Conservation (phyloP, 2,329 filamentous ascomycete genomes). For the Didymella pinodella region DNA sequence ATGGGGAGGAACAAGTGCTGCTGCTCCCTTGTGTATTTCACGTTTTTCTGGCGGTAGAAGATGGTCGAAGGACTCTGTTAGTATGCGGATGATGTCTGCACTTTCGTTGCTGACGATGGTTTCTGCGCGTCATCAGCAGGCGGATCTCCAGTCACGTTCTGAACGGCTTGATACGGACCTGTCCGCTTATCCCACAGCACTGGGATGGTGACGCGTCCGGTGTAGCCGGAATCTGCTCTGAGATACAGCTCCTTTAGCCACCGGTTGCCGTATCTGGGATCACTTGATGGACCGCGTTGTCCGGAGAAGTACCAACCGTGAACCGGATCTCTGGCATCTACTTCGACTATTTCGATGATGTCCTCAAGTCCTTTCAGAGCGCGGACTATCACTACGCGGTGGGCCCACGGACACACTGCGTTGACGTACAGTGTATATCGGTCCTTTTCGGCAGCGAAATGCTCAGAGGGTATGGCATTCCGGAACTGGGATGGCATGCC, state of each 20-base stretch:
- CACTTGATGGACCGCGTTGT: conserved; percentile 34
- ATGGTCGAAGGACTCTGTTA: conserved; percentile 45
- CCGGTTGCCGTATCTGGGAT: conserved; percentile 44
- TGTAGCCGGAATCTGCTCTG: conserved; percentile 63
- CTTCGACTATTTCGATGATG: conserved; percentile 58
- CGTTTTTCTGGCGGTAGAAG: conserved; percentile 58
- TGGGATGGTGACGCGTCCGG: conserved; percentile 77
- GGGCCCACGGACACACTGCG: conserved; percentile 70
- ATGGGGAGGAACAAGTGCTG: conserved; percentile 72
- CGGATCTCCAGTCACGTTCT: too few relatives aligned
- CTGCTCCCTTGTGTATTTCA: conserved; percentile 58
- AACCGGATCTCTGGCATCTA: conserved; percentile 44
- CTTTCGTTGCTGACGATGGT: conserved; percentile 50
- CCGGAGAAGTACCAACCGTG: conserved; percentile 48
- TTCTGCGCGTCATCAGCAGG: conserved; percentile 28
- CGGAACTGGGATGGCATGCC: conserved; percentile 55
- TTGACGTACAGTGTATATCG: conserved; percentile 70
- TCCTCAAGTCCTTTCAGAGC: conserved; percentile 60
- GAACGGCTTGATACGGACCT: conserved; percentile 17
- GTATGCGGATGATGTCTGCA: conserved; percentile 46
- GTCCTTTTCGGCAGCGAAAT: conserved; percentile 65
- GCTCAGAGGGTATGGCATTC: conserved; percentile 61
- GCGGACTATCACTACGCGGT: conserved; percentile 58
- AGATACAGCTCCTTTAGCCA: conserved; percentile 73
- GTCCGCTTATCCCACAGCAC: conserved; percentile 75